A percentile compares a stretch with the other conserved stretches of the same genome.
These are phyloP conservation scores for Hemerocallis citrina DNA, from an alignment of 106 monocot genomes.

Conservation along the genomic window DNA sequence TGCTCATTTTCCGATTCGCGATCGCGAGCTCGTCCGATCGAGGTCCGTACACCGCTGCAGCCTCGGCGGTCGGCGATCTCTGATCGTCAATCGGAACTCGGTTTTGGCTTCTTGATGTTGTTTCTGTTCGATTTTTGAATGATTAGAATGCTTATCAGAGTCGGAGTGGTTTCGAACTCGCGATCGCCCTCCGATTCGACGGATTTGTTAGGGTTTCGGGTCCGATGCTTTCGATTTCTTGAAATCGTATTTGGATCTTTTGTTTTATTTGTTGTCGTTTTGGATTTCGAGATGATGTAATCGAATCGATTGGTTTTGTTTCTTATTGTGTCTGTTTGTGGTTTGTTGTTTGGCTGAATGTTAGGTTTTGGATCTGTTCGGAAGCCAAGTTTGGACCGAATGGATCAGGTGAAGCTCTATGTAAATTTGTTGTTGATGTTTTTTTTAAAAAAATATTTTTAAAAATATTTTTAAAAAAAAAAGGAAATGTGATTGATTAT, in stretches of 20 bases:
- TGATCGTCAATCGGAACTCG: not conserved
- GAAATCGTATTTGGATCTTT: not conserved
- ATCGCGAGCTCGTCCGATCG: not conserved
- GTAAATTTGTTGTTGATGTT: not conserved
- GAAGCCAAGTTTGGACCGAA: conserved; percentile 9
- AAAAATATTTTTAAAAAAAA: not conserved
- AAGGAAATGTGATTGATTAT: not conserved
- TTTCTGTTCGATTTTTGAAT: not conserved
- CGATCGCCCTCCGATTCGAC: not conserved
- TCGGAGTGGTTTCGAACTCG: not conserved
- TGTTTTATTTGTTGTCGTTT: not conserved
- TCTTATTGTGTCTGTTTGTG: conserved; percentile 11
- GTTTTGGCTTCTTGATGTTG: not conserved
- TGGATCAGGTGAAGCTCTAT: conserved; percentile 12
- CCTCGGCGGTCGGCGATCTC: not conserved
- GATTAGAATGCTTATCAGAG: not conserved
- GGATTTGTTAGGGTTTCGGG: not conserved
- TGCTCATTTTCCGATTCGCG: not conserved
- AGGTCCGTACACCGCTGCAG: not conserved
- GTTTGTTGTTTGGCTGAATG: conserved; percentile 8
- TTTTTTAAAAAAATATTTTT: not conserved
- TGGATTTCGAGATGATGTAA: not conserved
- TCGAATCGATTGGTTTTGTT: not conserved
- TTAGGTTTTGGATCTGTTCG: conserved; percentile 18
- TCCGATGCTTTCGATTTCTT: not conserved